These are phyloP conservation scores for Diaporthe humulicola DNA, from an alignment of 2,329 filamentous ascomycete species.

Conservation along the genomic window DNA sequence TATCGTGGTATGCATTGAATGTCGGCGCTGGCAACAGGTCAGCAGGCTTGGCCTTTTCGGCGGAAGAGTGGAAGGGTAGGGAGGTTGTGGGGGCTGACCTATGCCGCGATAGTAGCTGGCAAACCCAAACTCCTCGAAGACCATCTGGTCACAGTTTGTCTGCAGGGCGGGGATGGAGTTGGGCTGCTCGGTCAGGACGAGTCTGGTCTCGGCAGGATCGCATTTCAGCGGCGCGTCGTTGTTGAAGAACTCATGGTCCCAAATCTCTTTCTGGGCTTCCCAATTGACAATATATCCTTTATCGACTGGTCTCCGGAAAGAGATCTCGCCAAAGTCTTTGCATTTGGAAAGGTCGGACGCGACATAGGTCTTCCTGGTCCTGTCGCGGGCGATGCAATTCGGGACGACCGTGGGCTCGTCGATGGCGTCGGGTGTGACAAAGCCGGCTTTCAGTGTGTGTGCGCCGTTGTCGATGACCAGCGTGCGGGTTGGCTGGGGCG, in stretches of 20 bases:
- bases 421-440: conserved; percentile 64
- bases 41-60: background rate
- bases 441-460: conserved; percentile 91
- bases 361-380: conserved; percentile 83
- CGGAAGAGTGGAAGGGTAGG: conserved; percentile 1
- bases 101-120: conserved; percentile 84
- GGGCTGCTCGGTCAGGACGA: conserved; percentile 88
- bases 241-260: conserved; percentile 90
- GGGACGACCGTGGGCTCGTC: conserved; percentile 79
- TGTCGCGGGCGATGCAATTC: conserved; percentile 89
- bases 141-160: conserved; percentile 92
- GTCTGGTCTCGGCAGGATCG: conserved; percentile 83
- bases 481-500: conserved; percentile 72
- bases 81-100: conserved; percentile 60
- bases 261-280: conserved; percentile 96
- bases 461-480: conserved; percentile 95
- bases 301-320: conserved; percentile 90
- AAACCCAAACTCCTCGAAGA: conserved; percentile 98
- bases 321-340: conserved; percentile 89
- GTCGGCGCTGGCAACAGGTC: conserved; percentile 67
- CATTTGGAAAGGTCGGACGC: conserved; percentile 84
- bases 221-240: conserved; percentile 75
- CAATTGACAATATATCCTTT: conserved; percentile 96
- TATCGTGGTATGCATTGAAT: conserved; percentile 86
- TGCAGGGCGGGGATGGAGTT: conserved; percentile 86